phyloP scores from a whole-genome alignment of 1,284 basidiomycete species.

The Marasmius fiardii region DNA sequence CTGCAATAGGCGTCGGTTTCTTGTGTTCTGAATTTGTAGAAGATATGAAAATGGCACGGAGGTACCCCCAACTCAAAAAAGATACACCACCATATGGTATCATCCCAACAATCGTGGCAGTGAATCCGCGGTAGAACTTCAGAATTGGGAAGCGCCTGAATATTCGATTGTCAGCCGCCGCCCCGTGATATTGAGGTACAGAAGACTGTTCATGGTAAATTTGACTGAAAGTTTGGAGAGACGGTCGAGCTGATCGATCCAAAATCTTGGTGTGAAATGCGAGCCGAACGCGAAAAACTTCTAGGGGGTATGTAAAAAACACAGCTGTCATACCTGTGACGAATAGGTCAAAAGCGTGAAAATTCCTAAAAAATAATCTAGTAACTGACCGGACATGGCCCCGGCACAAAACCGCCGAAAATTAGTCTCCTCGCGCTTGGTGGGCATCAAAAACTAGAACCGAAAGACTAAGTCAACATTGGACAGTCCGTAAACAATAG shows the following conservation, averaged over 20 bases:
- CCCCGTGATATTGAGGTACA: conserved; percentile 19
- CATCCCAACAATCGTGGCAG: conserved; percentile 89
- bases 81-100: conserved; percentile 96
- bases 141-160: conserved; percentile 66
- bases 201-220: conserved; percentile 70
- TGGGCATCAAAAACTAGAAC: conserved; percentile 81
- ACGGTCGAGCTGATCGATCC: conserved; percentile 41
- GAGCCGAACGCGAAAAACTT: conserved; percentile 93
- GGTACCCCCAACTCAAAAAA: conserved; percentile 89
- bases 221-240: conserved; percentile 59
- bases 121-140: conserved; percentile 96
- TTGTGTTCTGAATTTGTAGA: conserved; percentile 34
- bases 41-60: conserved; percentile 66
- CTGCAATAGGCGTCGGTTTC: conserved; percentile 49
- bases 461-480: conserved; percentile 9
- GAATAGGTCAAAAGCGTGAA: conserved; percentile 1
- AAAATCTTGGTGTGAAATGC: conserved; percentile 77
- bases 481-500: not conserved
- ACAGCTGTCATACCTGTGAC: conserved; percentile 82
- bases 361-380: not conserved
- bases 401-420: conserved; percentile 85
- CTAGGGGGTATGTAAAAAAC: conserved; percentile 91
- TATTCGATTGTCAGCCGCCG: conserved; percentile 21
- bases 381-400: conserved; percentile 72
- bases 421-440: conserved; percentile 76